Evolutionary conservation across 1,284 basidiomycete species (phyloP), one percentile per base, ranked within the genome.

Genomic region (Malassezia sp.): DNA sequence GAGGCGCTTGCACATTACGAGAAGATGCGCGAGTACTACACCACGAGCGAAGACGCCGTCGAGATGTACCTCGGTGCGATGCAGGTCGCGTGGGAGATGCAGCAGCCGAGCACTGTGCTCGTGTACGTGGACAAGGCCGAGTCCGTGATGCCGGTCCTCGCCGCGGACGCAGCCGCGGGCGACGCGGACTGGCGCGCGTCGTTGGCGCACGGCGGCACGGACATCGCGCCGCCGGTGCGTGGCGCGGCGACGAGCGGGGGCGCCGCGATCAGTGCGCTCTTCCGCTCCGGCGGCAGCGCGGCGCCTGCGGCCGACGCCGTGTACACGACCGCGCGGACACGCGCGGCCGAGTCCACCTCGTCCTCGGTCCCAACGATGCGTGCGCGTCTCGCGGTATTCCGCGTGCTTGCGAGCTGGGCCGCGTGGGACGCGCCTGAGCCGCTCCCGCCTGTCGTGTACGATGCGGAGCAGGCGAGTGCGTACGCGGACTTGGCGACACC

Each of bases 51-150:
- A 59, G 84, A 89, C 56, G 79, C 88, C 23, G 75, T 90, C 3
- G 85, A 89, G 49, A 85, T 87, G 61, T 65, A 59, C 34, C 30
- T 68, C 28, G 56, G 58, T 31, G 59, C 63, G 10, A 60, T 67
- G 51, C 54, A 68, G 39, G 83, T 77, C 84, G 41, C 88, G 24
- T 78, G 89, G 46, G 83, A 87, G 69, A 80, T 87, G 67, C 76
- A 79, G 50, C 85, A 85, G 70, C 88, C 84, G 69, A 74, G 80
- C 0, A 84, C 86, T 60, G 78, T 90, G 31, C 76, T 81, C 14
- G 85, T 84, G 3, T 89, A 88, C 65, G 80, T 88, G 32, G 85
- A 82, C 78, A 91, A 91, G 72, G 87, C 86, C 7, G 86, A 89
- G 47, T 80, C 83, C 0, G 84, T 86, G 1, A 74, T 90, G 22